phyloP scores from a whole-genome alignment of 2,329 filamentous ascomycete genomes.

The Clathrospora elynae region DNA sequence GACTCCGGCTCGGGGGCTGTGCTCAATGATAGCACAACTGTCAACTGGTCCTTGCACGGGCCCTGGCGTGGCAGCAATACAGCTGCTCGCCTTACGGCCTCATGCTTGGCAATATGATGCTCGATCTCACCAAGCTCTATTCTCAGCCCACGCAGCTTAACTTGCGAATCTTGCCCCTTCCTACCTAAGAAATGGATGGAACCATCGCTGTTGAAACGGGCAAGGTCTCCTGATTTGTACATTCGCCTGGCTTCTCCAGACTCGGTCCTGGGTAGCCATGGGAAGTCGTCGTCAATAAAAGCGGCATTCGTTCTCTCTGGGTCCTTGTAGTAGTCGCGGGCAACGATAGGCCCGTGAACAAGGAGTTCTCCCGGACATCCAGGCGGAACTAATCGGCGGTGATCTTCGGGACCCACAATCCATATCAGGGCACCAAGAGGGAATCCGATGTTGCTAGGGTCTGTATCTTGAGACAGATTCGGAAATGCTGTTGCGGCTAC shows the following conservation, averaged over 20 bases:
- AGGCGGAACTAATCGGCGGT: conserved; percentile 11
- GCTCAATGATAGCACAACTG: conserved; percentile 1
- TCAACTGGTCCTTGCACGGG: conserved; percentile 1
- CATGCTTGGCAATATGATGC: conserved; percentile 1
- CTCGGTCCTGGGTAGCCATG: not conserved
- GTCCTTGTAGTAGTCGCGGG: conserved; percentile 28
- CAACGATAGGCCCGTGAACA: conserved; percentile 12
- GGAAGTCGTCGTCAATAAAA: not conserved
- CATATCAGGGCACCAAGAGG: not conserved
- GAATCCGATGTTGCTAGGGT: conserved; percentile 13
- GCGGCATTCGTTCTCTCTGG: conserved; percentile 24
- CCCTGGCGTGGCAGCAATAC: conserved; percentile 2
- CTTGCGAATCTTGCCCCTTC: conserved; percentile 1
- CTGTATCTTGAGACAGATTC: conserved; percentile 17
- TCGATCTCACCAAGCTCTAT: conserved; percentile 3
- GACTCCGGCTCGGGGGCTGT: not conserved
- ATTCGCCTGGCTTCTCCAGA: conserved; percentile 1
- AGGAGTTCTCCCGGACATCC: conserved; percentile 32
- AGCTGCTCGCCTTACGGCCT: conserved; percentile 1
- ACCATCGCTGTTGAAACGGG: conserved; percentile 1
- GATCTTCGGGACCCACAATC: conserved; percentile 10
- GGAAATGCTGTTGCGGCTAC: conserved; percentile 6
- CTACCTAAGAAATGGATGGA: conserved; percentile 2
- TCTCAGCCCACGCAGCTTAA: conserved; percentile 1
- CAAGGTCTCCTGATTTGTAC: conserved; percentile 1